These are phyloP conservation scores for Erigeron philadelphicus DNA, from an alignment of 140 eudicot species.

Conservation along the genomic window DNA sequence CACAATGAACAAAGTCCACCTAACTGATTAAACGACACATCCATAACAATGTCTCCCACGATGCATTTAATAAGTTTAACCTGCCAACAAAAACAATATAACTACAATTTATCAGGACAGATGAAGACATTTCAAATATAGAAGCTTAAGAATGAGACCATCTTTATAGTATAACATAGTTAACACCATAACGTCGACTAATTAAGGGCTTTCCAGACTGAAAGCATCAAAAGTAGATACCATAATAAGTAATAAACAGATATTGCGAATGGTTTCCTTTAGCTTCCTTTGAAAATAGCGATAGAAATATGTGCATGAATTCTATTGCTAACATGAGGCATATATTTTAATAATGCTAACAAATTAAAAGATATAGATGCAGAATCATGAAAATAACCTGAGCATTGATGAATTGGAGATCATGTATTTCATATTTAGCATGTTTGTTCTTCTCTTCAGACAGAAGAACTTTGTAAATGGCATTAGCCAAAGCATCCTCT, in stretches of 20 bases:
- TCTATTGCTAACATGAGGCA: conserved; percentile 12
- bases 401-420: conserved; percentile 64
- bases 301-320: background rate
- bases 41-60: conserved; percentile 48
- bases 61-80: conserved; percentile 79
- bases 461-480: conserved; percentile 39
- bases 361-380: background rate
- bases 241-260: conserved; percentile 1
- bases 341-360: conserved; percentile 6
- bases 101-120: background rate
- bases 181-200: too few relatives aligned
- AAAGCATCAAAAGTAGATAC: background rate
- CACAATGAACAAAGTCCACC: conserved; percentile 83
- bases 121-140: background rate
- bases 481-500: conserved; percentile 39
- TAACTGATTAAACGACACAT: conserved; percentile 73
- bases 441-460: conserved; percentile 41
- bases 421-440: conserved; percentile 50
- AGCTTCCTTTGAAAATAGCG: background rate
- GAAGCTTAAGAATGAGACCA: too few relatives aligned
- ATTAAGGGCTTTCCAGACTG: too few relatives aligned
- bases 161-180: too few relatives aligned
- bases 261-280: background rate
- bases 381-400: conserved; percentile 46
- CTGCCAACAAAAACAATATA: conserved; percentile 47